These are phyloP conservation scores for Pythium rishiriense DNA, from an alignment of 352 stramenopile genomes.

Conservation along the genomic window DNA sequence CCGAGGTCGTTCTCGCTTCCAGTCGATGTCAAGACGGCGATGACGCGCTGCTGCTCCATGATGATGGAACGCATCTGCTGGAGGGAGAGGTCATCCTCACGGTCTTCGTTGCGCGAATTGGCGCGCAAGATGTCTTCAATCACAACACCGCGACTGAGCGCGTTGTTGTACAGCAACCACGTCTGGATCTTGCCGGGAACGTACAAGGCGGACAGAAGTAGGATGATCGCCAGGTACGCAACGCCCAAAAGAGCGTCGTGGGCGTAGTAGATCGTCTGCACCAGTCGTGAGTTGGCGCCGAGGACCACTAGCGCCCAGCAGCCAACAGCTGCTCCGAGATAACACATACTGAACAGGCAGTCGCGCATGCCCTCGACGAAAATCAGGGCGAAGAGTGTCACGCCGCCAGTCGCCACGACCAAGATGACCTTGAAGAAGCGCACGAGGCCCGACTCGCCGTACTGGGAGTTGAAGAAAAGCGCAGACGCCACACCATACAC, in stretches of 20 bases:
- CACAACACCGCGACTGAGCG: conserved; percentile 91
- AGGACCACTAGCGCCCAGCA: conserved; percentile 69
- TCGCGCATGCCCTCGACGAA: conserved; percentile 76
- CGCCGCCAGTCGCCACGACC: conserved; percentile 43
- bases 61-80: conserved; percentile 50
- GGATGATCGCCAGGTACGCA: conserved; percentile 87
- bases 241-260: conserved; percentile 90
- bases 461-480: conserved; percentile 37
- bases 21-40: conserved; percentile 32
- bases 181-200: conserved; percentile 90
- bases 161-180: conserved; percentile 95
- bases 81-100: conserved; percentile 43
- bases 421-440: conserved; percentile 45
- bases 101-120: conserved; percentile 42
- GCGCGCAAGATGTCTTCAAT: conserved; percentile 91
- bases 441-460: conserved; percentile 36
- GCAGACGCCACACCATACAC: conserved; percentile 34
- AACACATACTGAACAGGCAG: conserved; percentile 89
- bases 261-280: conserved; percentile 87
- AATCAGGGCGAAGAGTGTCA: conserved; percentile 16
- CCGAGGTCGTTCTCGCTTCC: conserved; percentile 39
- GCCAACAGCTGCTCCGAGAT: conserved; percentile 69
- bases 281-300: conserved; percentile 69
- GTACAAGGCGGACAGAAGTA: conserved; percentile 78
- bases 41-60: conserved; percentile 48